These are phyloP conservation scores for Vigna angularis DNA, from an alignment of 306 rosid species.

Conservation along the genomic window DNA sequence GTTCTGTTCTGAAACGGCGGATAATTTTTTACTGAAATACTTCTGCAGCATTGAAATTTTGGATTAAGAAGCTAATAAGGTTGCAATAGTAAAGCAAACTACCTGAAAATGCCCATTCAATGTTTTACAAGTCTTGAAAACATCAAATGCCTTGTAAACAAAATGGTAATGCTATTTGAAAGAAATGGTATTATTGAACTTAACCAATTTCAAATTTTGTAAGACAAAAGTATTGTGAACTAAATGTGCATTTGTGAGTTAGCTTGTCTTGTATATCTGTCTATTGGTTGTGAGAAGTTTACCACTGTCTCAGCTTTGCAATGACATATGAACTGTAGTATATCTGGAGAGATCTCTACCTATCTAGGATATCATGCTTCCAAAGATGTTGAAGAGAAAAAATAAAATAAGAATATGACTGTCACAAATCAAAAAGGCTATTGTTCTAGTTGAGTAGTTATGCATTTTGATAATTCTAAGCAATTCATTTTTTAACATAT, in stretches of 20 bases:
- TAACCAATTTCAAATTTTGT: slow-evolving; percentile 7
- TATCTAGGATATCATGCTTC: background rate
- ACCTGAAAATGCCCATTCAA: background rate
- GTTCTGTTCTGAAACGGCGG: slow-evolving; percentile 1
- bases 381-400: background rate
- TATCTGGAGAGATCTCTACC: background rate
- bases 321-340: background rate
- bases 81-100: slow-evolving; percentile 1
- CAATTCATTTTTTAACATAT: slow-evolving; percentile 21
- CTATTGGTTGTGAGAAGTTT: slow-evolving; percentile 25
- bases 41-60: slow-evolving; percentile 9
- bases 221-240: background rate
- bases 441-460: slow-evolving; percentile 25
- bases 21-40: slow-evolving; percentile 11
- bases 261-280: slow-evolving; percentile 30
- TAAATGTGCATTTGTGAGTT: background rate
- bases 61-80: slow-evolving; percentile 20
- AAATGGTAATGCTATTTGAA: slow-evolving; percentile 9
- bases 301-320: background rate
- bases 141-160: slow-evolving; percentile 1
- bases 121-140: slow-evolving; percentile 9
- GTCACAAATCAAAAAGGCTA: background rate
- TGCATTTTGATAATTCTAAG: slow-evolving; percentile 28
- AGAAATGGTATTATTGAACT: background rate
- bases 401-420: background rate